Evolutionary conservation across 208 protist species (phyloP).

Genomic region (Wallacemonas collosoma): DNA sequence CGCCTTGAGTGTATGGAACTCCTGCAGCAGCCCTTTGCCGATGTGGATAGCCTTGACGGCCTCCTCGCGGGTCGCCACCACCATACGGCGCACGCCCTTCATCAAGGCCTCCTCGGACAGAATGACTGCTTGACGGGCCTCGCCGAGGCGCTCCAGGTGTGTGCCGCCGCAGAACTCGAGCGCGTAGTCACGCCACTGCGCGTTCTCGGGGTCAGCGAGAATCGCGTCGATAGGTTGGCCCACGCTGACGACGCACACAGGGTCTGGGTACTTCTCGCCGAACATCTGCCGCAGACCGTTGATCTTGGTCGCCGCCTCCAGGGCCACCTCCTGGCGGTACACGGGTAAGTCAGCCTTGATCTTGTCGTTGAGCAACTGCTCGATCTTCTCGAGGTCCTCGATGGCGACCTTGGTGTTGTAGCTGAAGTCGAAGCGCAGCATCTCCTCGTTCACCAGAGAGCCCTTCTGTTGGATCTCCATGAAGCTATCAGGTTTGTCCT

Average conservation of each 20-base stretch:
- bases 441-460: slow-evolving; percentile 89
- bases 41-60: slow-evolving; percentile 53
- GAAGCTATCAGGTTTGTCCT: slow-evolving; percentile 77
- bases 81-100: slow-evolving; percentile 91
- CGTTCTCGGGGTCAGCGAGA: slow-evolving; percentile 85
- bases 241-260: slow-evolving; percentile 97
- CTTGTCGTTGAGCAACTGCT: slow-evolving; percentile 86
- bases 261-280: slow-evolving; percentile 98
- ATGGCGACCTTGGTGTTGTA: slow-evolving; percentile 77
- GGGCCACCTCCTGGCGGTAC: slow-evolving; percentile 87
- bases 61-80: slow-evolving; percentile 72
- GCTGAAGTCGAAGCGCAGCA: slow-evolving; percentile 98
- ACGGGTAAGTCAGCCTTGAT: slow-evolving; percentile 84
- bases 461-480: slow-evolving; percentile 96
- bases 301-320: slow-evolving; percentile 79
- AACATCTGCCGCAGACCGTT: slow-evolving; percentile 94
- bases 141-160: slow-evolving; percentile 87
- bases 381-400: slow-evolving; percentile 87
- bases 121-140: slow-evolving; percentile 92
- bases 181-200: slow-evolving; percentile 87
- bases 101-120: slow-evolving; percentile 94
- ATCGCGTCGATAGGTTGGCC: slow-evolving; percentile 92
- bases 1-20: slow-evolving; percentile 51
- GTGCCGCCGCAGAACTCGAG: slow-evolving; percentile 99
- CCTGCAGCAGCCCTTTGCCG: slow-evolving; percentile 53